These are phyloP conservation scores for Juglanconis oblonga DNA, from an alignment of 2,329 filamentous ascomycete species.

Conservation along the genomic window DNA sequence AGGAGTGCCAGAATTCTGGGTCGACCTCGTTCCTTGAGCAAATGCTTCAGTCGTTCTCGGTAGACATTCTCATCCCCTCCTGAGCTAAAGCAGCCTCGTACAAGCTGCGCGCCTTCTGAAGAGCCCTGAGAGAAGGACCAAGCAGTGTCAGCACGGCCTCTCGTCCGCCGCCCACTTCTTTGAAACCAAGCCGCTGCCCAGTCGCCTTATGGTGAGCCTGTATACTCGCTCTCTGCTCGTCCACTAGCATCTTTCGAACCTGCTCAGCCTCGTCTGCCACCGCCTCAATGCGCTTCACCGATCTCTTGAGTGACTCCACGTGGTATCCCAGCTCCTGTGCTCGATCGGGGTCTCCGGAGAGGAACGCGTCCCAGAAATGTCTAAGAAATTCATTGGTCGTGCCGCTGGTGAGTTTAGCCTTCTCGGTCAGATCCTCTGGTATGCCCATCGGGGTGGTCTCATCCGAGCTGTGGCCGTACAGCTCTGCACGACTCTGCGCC, in stretches of 20 bases:
- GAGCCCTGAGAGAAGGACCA: constrained; percentile 67
- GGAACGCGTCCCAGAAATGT: constrained; percentile 92
- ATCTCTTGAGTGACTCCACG: constrained; percentile 76
- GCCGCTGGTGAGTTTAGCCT: constrained; percentile 71
- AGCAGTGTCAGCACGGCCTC: constrained; percentile 75
- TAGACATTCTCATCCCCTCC: constrained; percentile 39
- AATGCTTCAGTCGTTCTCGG: constrained; percentile 14
- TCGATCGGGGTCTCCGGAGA: constrained; percentile 81
- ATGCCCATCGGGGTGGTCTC: constrained; percentile 53
- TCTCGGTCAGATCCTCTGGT: constrained; percentile 54
- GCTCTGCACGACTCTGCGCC: constrained; percentile 57
- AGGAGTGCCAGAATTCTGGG: neutral
- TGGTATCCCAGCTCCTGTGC: constrained; percentile 78
- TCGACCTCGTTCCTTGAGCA: neutral
- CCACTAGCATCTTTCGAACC: constrained; percentile 66
- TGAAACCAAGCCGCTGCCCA: constrained; percentile 69
- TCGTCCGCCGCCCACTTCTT: constrained; percentile 70
- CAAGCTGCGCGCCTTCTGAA: constrained; percentile 67
- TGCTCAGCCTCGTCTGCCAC: constrained; percentile 78
- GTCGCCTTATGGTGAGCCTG: constrained; percentile 69
- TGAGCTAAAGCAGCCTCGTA: constrained; percentile 71
- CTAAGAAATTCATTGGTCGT: constrained; percentile 95
- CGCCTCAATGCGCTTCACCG: constrained; percentile 73
- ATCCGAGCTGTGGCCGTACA: constrained; percentile 48
- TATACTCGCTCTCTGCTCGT: constrained; percentile 66